These are phyloP conservation scores for Amniculicola lignicola DNA, from an alignment of 495 filamentous ascomycete genomes.

Conservation along the genomic window DNA sequence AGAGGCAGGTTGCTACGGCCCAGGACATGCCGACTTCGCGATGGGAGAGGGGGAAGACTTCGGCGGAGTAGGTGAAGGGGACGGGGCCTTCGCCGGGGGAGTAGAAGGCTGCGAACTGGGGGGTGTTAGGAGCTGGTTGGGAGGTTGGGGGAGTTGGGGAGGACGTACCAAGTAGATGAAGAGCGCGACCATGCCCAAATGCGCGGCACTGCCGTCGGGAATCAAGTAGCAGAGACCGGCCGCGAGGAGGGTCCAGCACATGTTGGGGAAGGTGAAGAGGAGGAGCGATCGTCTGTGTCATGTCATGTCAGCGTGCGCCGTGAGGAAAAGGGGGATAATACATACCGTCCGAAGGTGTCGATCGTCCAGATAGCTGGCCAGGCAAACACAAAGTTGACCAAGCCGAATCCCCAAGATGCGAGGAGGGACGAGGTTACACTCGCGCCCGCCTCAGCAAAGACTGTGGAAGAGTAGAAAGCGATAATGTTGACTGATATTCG, in stretches of 20 bases:
- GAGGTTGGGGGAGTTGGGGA: not conserved
- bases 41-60: slow-evolving; percentile 19
- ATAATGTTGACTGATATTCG: slow-evolving; percentile 4
- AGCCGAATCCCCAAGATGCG: slow-evolving; percentile 5
- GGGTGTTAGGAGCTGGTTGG: not conserved
- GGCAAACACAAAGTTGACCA: slow-evolving; percentile 6
- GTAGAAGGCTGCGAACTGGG: slow-evolving; percentile 15
- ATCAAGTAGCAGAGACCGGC: slow-evolving; percentile 32
- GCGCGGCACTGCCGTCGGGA: slow-evolving; percentile 3
- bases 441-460: slow-evolving; percentile 14
- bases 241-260: slow-evolving; percentile 27
- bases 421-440: not conserved
- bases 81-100: slow-evolving; percentile 16
- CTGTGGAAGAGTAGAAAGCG: slow-evolving; percentile 9
- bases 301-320: no score
- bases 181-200: slow-evolving; percentile 9
- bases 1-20: not conserved
- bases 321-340: no score
- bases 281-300: no score
- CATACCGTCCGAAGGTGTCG: not conserved
- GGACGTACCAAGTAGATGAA: slow-evolving; percentile 4
- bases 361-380: not conserved
- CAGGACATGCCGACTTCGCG: slow-evolving; percentile 8
- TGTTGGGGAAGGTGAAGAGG: slow-evolving; percentile 34
- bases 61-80: slow-evolving; percentile 17